phyloP scores from a whole-genome alignment of 768 basidiomycete genomes.

The Mrakia gelida region DNA sequence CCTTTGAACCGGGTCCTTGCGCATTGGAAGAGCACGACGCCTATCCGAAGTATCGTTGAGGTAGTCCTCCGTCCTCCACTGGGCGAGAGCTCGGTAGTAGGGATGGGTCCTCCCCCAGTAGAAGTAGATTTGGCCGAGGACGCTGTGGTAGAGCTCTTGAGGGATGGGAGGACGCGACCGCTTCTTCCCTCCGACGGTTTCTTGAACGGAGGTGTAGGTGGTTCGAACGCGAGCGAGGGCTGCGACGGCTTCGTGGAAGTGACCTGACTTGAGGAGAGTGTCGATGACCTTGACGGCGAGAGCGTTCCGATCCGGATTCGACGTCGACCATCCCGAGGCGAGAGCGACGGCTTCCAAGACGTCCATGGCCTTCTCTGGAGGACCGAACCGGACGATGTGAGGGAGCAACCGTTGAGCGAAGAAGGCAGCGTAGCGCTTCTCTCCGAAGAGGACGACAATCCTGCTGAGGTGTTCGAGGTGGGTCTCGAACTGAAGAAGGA shows the following conservation, averaged over 20 bases:
- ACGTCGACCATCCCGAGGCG: slow-evolving; percentile 16
- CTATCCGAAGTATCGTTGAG: not conserved
- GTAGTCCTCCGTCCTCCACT: not conserved
- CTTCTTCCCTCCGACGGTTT: not conserved
- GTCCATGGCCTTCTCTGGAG: not conserved
- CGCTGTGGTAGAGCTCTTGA: not conserved
- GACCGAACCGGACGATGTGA: slow-evolving; percentile 9
- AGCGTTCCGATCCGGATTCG: not conserved
- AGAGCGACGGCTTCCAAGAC: not conserved
- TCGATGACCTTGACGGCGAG: not conserved
- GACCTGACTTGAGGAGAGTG: not conserved
- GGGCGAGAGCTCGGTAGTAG: not conserved
- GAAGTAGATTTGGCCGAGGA: not conserved
- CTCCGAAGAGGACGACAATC: slow-evolving; percentile 22
- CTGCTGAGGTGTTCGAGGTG: slow-evolving; percentile 9
- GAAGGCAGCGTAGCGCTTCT: slow-evolving; percentile 25
- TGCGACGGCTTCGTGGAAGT: slow-evolving; percentile 10
- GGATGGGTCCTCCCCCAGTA: not conserved
- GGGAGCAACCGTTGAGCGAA: slow-evolving; percentile 1
- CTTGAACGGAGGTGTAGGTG: not conserved
- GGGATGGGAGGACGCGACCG: not conserved
- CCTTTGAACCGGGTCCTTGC: not conserved
- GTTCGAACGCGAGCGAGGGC: slow-evolving; percentile 5
- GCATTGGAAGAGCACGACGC: too few relatives aligned
- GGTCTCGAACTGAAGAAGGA: not conserved